Conservation (phyloP, 129 eudicot species). For the Helichrysum umbraculigerum region DNA sequence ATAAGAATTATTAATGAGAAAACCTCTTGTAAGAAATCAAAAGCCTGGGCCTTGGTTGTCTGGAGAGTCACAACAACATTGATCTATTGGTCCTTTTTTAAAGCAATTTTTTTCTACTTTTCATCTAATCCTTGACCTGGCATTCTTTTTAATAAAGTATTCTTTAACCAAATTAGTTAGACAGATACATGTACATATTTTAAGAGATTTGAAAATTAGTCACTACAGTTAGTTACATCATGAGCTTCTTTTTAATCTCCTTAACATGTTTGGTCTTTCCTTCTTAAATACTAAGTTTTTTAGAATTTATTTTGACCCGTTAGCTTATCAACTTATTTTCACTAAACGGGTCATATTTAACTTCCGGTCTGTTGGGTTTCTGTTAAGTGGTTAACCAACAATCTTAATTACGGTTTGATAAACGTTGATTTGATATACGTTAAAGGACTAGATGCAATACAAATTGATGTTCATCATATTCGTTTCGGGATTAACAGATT, state of each 20-base stretch:
- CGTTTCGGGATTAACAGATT: not conserved
- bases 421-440: not conserved
- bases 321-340: not conserved
- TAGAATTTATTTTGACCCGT: not conserved
- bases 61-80: conserved; percentile 50
- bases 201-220: not conserved
- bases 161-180: not conserved
- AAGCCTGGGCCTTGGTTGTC: conserved; percentile 77
- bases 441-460: not conserved
- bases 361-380: not conserved
- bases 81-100: conserved; percentile 42
- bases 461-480: not conserved
- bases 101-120: conserved; percentile 38
- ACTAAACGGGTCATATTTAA: not conserved
- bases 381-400: not conserved
- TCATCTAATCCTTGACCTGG: conserved; percentile 36
- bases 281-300: too few relatives aligned
- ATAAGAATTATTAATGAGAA: conserved; percentile 27
- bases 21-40: conserved; percentile 51
- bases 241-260: not conserved
- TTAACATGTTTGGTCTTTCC: not conserved
- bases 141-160: not conserved
- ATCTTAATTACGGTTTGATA: not conserved
- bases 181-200: not conserved
- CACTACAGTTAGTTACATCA: not conserved